Base-by-base conservation (phyloP, 2,329 filamentous ascomycete species). In the Neobulgaria alba region DNA sequence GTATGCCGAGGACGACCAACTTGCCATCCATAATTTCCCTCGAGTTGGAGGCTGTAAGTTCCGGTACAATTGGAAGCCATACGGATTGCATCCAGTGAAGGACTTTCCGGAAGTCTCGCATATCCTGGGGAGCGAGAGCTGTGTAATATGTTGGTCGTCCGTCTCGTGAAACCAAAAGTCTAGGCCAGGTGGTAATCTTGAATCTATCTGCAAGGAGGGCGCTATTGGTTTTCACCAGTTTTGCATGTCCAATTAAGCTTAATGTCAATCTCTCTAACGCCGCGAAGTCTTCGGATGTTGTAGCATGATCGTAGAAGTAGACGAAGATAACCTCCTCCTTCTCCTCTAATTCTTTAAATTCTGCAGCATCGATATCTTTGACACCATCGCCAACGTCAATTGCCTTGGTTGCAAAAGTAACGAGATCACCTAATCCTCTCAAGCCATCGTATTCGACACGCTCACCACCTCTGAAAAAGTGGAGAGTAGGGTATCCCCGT, bases 151-250 rank as follows among this genome's bases (percentile, higher is more conserved):
- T 90, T 29, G 92, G 82, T 32, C 89, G 81, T 8, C 88, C 88
- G 59, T 95, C 88, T 43, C 92, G 76, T 10, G 86, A 85, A 3
- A 95, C 92, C 45, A 98, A 64, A 32, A 98, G 69, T 41, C 90
- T 80, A n/a, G 92, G 92, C 86, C 88, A 96, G 1, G 90, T 96
- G 3, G 85, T 89, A 56, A 98, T 92, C 71, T 93, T 95, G 73
- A 89, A 98, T 42, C 86, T 75, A 33, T 87, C 75, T 45, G 76
- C 82, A 43, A 98, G 70, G 39, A 72, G 72, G 10, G 77, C 71
- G 57, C 92, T 88, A 48, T 82, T 79, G 2, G 89, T 95, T 71
- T 94, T 95, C 54, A 96, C 89, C 38, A 98, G 70, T 61, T 85
- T 92, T 19, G 86, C 92, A 58, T 87, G 88, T 21, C 90, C 92